phyloP scores from a whole-genome alignment of 148 eudicot genomes.

The Drosera capensis region DNA sequence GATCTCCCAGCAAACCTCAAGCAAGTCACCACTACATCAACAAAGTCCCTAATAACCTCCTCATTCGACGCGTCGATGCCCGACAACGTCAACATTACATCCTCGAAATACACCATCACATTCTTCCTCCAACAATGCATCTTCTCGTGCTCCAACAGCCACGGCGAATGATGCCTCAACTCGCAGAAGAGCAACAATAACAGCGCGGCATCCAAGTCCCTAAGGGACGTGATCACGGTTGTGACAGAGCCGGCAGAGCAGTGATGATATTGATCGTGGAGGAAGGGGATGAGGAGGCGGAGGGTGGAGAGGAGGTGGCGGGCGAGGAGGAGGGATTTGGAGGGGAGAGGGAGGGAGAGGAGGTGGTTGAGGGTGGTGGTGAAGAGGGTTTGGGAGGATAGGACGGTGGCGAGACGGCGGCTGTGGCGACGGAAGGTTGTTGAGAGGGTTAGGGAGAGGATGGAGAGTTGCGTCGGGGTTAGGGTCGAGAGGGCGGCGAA shows the following conservation, averaged over 20 bases:
- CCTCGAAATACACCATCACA: slow-evolving; percentile 10
- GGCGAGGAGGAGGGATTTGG: slow-evolving; percentile 53
- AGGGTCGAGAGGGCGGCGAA: slow-evolving; percentile 41
- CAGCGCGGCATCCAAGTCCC: slow-evolving; percentile 48
- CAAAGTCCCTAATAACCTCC: slow-evolving; percentile 22
- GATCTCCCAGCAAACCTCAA: slow-evolving; percentile 28
- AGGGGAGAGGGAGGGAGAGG: slow-evolving; percentile 42
- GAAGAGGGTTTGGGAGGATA: slow-evolving; percentile 42
- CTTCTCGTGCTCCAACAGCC: slow-evolving; percentile 15
- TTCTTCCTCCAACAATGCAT: slow-evolving; percentile 16
- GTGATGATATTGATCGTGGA: slow-evolving; percentile 7
- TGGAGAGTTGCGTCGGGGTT: slow-evolving; percentile 24
- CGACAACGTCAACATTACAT: slow-evolving; percentile 21
- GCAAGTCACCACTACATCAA: slow-evolving; percentile 38
- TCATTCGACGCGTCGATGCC: slow-evolving; percentile 11
- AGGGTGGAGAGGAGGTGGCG: slow-evolving; percentile 41
- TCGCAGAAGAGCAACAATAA: slow-evolving; percentile 44
- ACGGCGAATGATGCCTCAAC: slow-evolving; percentile 21
- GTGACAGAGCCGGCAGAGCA: not conserved
- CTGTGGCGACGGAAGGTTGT: slow-evolving; percentile 38
- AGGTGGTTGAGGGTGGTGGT: slow-evolving; percentile 44
- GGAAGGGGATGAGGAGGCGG: slow-evolving; percentile 17
- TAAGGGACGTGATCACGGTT: slow-evolving; percentile 9
- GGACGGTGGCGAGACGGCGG: slow-evolving; percentile 34
- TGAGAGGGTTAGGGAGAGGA: slow-evolving; percentile 30